Base-by-base conservation (phyloP, 257 asterid genomes). In the Lycium barbarum region DNA sequence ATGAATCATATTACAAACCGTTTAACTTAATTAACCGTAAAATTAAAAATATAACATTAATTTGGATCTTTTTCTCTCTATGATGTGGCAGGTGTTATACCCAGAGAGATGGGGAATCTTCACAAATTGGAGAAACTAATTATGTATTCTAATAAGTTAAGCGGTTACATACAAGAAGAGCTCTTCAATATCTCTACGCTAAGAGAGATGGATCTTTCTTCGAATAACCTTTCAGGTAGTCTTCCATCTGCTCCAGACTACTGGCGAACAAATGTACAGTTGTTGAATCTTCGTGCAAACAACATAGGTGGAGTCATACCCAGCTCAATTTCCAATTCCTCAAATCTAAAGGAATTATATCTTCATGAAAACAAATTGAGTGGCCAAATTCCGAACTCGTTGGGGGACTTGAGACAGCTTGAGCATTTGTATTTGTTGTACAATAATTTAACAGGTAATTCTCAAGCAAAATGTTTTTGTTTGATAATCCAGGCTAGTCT, bases 271-370 rank as follows among this genome's bases (percentile, higher is more conserved):
- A n/a, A n/a, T n/a, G n/a, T n/a, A n/a, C n/a, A n/a, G n/a, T n/a
- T n/a, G n/a, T n/a, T n/a, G n/a, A n/a, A n/a, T n/a, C n/a, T n/a
- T n/a, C n/a, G n/a, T n/a, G n/a, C n/a, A n/a, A n/a, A n/a, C n/a
- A n/a, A n/a, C n/a, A n/a, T 87, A 36, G 68, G 49, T 81, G 89
- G 92, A 49, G 84, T 82, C 54, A 78, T 89, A 43, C 90, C 90
- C 3, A 7, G 9, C 36, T 80, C 76, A 17, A 80, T 89, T 40
- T 38, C 90, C 47, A 87, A 87, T 84, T 88, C 87, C n/a, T 67
- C 92, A 9, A 54, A 49, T 84, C 81, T 89, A 9, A 47, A 59
- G 38, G 78, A 57, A 57, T 85, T 89, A 10, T 80, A 72, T 22
- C 62, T 89, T 18, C 33, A 26, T 1, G 33, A n/a, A n/a, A n/a